Base-by-base conservation (phyloP, 1,284 basidiomycete species). In the Ustilago sp. region DNA sequence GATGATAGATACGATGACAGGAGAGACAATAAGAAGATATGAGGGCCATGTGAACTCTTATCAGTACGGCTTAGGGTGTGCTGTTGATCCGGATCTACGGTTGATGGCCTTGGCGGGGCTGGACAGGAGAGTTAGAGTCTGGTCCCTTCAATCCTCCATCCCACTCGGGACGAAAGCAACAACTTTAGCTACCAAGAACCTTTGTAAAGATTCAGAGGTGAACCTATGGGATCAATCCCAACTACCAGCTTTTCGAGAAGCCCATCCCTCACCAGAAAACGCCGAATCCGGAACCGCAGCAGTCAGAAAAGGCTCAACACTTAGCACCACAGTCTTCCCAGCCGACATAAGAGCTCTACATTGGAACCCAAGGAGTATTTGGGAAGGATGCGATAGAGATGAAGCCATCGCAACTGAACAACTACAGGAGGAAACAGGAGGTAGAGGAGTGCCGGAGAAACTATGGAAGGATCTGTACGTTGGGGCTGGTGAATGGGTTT, bases 21-120 rank as follows among this genome's bases (percentile, higher is more conserved):
- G 59, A 7, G 32, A 68, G 28, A 45, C 52, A 15, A 52, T 8
- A 28, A 47, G 59, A 4, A n/a, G 15, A 6, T 72, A 41, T 35
- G 15, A 50, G 7, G 74, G 74, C 3, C 74, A 77, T 39, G 60
- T 70, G 45, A 77, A 77, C n/a, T 57, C 64, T 8, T 77, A 72
- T 31, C 35, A 47, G 0, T 77, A 63, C n/a, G n/a, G 47, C 6
- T 54, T 77, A 0, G 74, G 54, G 7, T 61, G 58, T 19, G 68
- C 68, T 4, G 39, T 71, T 17, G 68, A 75, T 31, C 23, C 41
- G 1, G 48, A 54, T 2, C 38, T 59, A n/a, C 56, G 64, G 2
- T 47, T 75, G 3, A 15, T 75, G 5, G 73, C 73, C 6, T 38
- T 75, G 28, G 68, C 68, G 4, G 73, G 73, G 2, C n/a, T 60